Percentiles rank a stretch among this genome's conserved stretches.
These are phyloP conservation scores for Senna siamea DNA, from an alignment of 306 rosid genomes.

Conservation along the genomic window DNA sequence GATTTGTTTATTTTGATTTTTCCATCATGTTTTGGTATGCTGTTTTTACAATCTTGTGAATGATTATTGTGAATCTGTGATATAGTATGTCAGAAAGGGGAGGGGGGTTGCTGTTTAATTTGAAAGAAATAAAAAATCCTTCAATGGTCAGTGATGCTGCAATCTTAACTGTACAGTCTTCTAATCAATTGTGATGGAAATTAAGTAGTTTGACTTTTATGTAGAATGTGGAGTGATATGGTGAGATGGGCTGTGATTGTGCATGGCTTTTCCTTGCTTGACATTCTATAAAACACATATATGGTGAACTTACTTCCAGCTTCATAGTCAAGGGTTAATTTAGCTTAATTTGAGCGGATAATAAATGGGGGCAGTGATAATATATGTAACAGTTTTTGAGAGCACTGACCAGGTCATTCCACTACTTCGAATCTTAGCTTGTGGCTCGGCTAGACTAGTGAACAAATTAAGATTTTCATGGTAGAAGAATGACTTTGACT, in stretches of 20 bases:
- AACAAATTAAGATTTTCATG: neutral
- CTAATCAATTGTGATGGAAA: neutral
- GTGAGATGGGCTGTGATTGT: neutral
- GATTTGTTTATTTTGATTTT: neutral
- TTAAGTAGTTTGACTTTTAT: neutral
- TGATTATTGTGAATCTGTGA: neutral
- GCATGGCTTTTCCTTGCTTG: neutral
- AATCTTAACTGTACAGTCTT: neutral
- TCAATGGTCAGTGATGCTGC: neutral
- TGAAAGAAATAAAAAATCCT: neutral
- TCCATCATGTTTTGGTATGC: neutral
- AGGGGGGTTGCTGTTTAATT: no score
- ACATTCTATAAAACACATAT: neutral
- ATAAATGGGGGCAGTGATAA: neutral
- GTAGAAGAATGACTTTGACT: neutral
- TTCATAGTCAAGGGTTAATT: no score
- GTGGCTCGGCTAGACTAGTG: neutral
- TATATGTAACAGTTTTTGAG: no score
- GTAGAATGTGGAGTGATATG: neutral
- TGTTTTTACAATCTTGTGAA: neutral
- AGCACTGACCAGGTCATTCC: neutral
- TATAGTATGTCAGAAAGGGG: no score
- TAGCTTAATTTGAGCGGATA: neutral
- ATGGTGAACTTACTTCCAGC: neutral
- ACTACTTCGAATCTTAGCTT: neutral